These are phyloP conservation scores for Phialocephala subalpina DNA, from an alignment of 2,329 filamentous ascomycete genomes.

Conservation along the genomic window DNA sequence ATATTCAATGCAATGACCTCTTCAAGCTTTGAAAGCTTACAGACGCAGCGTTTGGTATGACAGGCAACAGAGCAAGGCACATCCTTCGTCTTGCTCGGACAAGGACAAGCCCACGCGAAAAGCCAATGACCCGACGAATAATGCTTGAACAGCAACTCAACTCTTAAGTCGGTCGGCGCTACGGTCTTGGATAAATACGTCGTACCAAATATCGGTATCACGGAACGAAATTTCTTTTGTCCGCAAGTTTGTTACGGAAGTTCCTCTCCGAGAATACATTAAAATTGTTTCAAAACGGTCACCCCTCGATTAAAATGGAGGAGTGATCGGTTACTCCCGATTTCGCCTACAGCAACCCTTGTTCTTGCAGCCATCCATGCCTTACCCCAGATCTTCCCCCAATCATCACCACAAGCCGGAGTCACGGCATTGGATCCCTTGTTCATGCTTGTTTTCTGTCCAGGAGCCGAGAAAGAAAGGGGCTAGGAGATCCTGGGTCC, in stretches of 20 bases:
- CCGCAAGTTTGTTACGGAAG: background rate
- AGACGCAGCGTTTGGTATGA: no score
- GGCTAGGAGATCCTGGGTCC: background rate
- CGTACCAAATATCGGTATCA: background rate
- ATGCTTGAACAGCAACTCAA: no score
- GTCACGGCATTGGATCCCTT: constrained; percentile 9
- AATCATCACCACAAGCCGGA: background rate
- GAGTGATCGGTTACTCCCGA: constrained; percentile 9
- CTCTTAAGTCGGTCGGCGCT: background rate
- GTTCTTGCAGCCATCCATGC: background rate
- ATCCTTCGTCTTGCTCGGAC: no score
- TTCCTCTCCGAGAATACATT: constrained; percentile 5
- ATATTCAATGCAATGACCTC: background rate
- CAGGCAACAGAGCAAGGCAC: no score
- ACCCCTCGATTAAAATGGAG: constrained; percentile 2
- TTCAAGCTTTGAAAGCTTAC: background rate
- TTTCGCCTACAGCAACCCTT: background rate
- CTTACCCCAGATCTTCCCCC: constrained; percentile 7
- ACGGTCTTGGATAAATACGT: constrained; percentile 1
- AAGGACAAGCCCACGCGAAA: no score
- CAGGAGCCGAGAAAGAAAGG: background rate
- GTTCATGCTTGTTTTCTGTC: background rate
- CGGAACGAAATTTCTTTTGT: constrained; percentile 10
- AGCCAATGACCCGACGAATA: no score
- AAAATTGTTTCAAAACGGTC: background rate